Conservation (phyloP, 768 basidiomycete species). For the Lactifluus subvellereus region DNA sequence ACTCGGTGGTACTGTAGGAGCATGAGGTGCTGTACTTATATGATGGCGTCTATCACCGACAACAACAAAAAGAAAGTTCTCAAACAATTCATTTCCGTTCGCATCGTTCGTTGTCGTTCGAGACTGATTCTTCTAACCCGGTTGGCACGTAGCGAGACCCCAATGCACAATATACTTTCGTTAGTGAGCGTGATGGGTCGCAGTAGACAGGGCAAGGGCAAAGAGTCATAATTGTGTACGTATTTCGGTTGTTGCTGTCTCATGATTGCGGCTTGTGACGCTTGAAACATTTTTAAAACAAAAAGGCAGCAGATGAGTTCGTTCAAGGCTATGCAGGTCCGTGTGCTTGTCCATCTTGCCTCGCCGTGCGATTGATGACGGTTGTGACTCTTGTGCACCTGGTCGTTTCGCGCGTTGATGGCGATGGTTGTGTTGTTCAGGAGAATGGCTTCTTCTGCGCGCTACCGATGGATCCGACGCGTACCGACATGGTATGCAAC, state of each 20-base stretch:
- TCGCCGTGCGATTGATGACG: background rate
- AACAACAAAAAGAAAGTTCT: constrained; percentile 28
- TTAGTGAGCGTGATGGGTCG: constrained; percentile 52
- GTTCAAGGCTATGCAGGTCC: constrained; percentile 70
- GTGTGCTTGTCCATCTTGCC: background rate
- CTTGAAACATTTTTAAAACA: background rate
- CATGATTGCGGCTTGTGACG: background rate
- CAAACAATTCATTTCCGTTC: constrained; percentile 39
- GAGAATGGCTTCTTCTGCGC: constrained; percentile 57
- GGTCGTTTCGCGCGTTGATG: background rate
- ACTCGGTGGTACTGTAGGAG: background rate
- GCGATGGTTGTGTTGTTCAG: background rate
- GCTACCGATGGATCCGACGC: constrained; percentile 53
- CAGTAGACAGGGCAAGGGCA: constrained; percentile 40
- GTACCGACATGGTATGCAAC: constrained; percentile 64
- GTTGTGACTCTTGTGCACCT: background rate
- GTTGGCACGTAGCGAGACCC: constrained; percentile 28
- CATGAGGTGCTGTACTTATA: background rate
- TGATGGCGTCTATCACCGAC: constrained; percentile 4
- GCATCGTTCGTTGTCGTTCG: constrained; percentile 18
- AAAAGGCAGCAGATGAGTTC: constrained; percentile 29
- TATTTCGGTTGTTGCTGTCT: background rate
- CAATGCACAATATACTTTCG: constrained; percentile 51
- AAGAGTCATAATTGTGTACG: constrained; percentile 37
- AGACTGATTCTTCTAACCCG: background rate